Evolutionary conservation across 495 filamentous ascomycete genomes (phyloP), one percentile per base, ranked within the genome.

Genomic region (Aspergillus campestris): DNA sequence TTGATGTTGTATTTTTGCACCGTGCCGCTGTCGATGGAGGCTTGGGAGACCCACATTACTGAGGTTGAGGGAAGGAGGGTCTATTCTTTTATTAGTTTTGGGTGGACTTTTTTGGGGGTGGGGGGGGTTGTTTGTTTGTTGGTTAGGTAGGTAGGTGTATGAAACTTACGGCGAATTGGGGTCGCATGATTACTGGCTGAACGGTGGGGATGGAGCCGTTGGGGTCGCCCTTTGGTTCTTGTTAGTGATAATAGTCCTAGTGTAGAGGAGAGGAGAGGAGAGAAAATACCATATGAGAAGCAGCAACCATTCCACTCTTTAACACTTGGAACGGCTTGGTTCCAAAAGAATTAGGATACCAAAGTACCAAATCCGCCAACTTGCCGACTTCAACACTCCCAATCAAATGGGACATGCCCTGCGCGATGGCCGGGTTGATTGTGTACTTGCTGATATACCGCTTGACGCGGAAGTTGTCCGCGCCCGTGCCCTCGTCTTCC

Each of bases 401-500:
- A 52, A 97, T 81, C 1, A 95, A 44, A 61, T 97, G 94, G 3
- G 74, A 69, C 88, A 98, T 94, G 14, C 92, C 92, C 66, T 97
- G 94, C 1, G 92, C 80, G 41, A 97, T 74, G 6, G 89, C 89
- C 9, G 92, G 94, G 69, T 98, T 98, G 72, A 97, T 83, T 11
- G 92, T 98, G 62, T 97, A 96, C 67, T 98, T 98, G 70, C 83
- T 87, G 31, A 98, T 76, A 61, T 98, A 98, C 8, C 92, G 65
- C 71, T 89, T 95, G 1, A 94, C 94, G 14, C 92, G 74, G 71
- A 87, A 90, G 62, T 98, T 98, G 55, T 98, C 92, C 0, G 86
- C 89, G 8, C 75, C 84, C 0, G 86, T 86, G 32, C 77, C 86
- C 50, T 85, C 75, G 55, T 98, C 92, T 66, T 94, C 83, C 9